A percentile compares a stretch with the other conserved stretches of the same genome.
Evolutionary conservation across 352 stramenopile genomes (phyloP).

Genomic region (Globisporangium echinulatum): DNA sequence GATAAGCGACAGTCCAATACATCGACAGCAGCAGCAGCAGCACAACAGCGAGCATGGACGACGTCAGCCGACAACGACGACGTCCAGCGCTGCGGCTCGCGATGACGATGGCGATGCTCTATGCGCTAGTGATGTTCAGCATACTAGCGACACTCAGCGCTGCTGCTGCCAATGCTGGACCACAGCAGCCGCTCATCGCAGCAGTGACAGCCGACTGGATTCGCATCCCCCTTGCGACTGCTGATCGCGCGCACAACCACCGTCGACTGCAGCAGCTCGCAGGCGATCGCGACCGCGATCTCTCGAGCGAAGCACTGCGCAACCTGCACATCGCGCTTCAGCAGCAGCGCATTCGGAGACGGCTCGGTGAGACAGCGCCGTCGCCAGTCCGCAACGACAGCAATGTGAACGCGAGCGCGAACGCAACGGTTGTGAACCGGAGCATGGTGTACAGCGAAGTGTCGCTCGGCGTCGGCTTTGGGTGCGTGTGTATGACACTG

Average conservation of each 20-base stretch:
- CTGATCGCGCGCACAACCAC: conserved; percentile 1
- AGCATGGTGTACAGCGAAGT: conserved; percentile 50
- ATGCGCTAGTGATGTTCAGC: neutral
- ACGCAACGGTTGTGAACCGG: neutral
- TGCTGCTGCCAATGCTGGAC: neutral
- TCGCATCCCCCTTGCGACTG: conserved; percentile 19
- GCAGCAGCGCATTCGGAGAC: conserved; percentile 39
- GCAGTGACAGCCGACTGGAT: conserved; percentile 6
- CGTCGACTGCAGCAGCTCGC: conserved; percentile 12
- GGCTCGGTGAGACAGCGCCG: conserved; percentile 17
- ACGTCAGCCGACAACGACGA: too few relatives aligned
- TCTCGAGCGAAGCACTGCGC: conserved; percentile 8
- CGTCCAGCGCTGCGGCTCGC: neutral
- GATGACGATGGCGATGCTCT: neutral
- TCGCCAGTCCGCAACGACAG: conserved; percentile 5
- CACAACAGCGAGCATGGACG: too few relatives aligned
- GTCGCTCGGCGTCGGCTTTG: conserved; percentile 59
- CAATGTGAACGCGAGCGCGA: conserved; percentile 2
- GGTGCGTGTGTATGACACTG: conserved; percentile 20
- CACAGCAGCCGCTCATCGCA: neutral
- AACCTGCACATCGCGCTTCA: conserved; percentile 25
- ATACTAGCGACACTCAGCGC: neutral
- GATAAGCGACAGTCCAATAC: too few relatives aligned
- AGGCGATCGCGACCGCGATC: neutral
- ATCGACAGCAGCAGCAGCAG: too few relatives aligned